phyloP scores from a whole-genome alignment of 2,329 filamentous ascomycete genomes.

The Plectosphaerella plurivora region DNA sequence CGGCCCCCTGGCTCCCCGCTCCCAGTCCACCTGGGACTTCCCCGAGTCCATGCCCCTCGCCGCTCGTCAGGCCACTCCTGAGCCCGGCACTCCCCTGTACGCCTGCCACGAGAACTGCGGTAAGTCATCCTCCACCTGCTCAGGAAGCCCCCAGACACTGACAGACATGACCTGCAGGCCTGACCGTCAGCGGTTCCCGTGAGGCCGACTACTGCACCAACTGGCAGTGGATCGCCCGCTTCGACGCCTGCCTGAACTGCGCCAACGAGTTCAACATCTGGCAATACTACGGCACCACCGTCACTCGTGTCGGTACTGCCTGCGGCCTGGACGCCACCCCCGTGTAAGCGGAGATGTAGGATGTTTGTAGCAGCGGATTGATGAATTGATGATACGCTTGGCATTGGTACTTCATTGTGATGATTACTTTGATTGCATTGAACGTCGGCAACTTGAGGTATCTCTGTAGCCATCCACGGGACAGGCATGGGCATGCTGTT shows the following conservation, averaged over 20 bases:
- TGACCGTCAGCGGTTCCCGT: conserved; percentile 27
- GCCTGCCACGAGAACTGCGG: conserved; percentile 48
- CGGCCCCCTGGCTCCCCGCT: conserved; percentile 6
- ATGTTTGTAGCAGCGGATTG: too few species aligned
- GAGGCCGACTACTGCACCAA: conserved; percentile 27
- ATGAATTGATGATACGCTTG: too few species aligned
- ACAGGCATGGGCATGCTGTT: too few species aligned
- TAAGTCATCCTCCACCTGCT: conserved; percentile 19
- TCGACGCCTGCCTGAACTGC: conserved; percentile 36
- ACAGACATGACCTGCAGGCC: conserved; percentile 12
- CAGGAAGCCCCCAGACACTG: neutral
- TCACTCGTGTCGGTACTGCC: conserved; percentile 22
- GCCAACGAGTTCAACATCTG: conserved; percentile 38
- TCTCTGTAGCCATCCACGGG: too few species aligned
- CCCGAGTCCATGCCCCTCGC: conserved; percentile 26
- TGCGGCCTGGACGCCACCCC: conserved; percentile 9
- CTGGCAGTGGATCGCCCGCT: conserved; percentile 19
- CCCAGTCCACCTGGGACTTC: conserved; percentile 18
- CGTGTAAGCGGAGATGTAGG: too few species aligned
- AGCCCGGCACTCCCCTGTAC: conserved; percentile 29
- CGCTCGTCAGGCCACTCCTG: conserved; percentile 32
- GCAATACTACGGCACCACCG: conserved; percentile 32
- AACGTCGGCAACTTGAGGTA: too few species aligned
- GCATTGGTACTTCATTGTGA: too few species aligned
- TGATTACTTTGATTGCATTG: too few species aligned